Evolutionary conservation across 2,329 filamentous ascomycete species (phyloP).

Genomic region (Fusarium sambucinum): DNA sequence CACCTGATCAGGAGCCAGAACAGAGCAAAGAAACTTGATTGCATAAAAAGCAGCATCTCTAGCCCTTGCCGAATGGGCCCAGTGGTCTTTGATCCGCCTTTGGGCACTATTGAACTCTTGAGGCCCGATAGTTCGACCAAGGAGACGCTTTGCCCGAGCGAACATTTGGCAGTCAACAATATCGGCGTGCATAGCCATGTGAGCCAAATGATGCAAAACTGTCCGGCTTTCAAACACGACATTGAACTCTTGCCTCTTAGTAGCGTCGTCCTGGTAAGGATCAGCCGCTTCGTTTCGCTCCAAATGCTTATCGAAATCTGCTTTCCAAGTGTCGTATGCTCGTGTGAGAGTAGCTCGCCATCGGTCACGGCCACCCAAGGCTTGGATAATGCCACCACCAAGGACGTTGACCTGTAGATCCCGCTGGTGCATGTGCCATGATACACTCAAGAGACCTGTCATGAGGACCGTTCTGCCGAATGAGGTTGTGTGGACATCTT

Average conservation of each 20-base stretch:
- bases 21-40: slow-evolving; percentile 86
- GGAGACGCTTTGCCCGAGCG: slow-evolving; percentile 84
- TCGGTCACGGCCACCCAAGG: slow-evolving; percentile 87
- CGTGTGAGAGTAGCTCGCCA: slow-evolving; percentile 88
- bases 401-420: slow-evolving; percentile 93
- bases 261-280: slow-evolving; percentile 66
- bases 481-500: slow-evolving; percentile 88
- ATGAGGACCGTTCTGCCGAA: slow-evolving; percentile 95
- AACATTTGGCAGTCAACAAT: slow-evolving; percentile 98
- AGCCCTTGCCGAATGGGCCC: slow-evolving; percentile 89
- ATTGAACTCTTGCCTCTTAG: slow-evolving; percentile 72
- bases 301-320: slow-evolving; percentile 87
- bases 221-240: slow-evolving; percentile 87
- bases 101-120: slow-evolving; percentile 85
- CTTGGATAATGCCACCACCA: slow-evolving; percentile 76
- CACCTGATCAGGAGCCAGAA: slow-evolving; percentile 71
- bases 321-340: slow-evolving; percentile 94
- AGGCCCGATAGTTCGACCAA: slow-evolving; percentile 85
- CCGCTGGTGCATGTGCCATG: slow-evolving; percentile 97
- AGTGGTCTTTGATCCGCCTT: slow-evolving; percentile 85
- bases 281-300: slow-evolving; percentile 68
- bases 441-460: slow-evolving; percentile 92
- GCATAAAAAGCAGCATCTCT: slow-evolving; percentile 94
- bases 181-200: slow-evolving; percentile 98
- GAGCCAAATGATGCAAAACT: slow-evolving; percentile 91